Evolutionary conservation across 2,329 filamentous ascomycete genomes (phyloP), one percentile per base, ranked within the genome.

Genomic region (Nigrospora osmanthi): DNA sequence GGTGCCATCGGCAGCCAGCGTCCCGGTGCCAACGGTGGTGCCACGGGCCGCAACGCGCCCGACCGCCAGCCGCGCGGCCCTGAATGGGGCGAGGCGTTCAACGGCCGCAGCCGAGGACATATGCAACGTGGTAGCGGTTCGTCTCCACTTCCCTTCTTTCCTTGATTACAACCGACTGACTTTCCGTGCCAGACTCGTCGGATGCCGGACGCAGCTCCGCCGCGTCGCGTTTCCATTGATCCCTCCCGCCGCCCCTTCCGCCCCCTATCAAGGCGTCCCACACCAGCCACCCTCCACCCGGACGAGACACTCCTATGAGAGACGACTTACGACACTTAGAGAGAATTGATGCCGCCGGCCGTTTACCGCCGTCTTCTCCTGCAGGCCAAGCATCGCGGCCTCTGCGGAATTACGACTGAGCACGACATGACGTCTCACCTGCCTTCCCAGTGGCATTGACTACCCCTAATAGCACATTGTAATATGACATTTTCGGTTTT

Each of bases 1-100:
- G 80, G 80, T 6, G 78, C 80, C 11, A 84, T 84, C 43, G 80
- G 80, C 43, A 84, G 80, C 63, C 80, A 83, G 59, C 72, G 80
- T 38, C 78, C 79, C 9, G 65, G 72, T 13, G 68, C 74, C 13
- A 73, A 69, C 47, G 67, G 69, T 23, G 67, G 69, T 23, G 58
- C 60, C 42, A 69, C 58, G 43, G 62, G 56, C 45, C 65, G 68
- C 43, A 69, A 66, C 23, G 71, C 71, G 11, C 78, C 78, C 3
- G 80, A 83, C 53, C 70, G 80, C 47, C 80, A 84, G 62, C 80
- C 80, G n/a, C 72, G 78, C 23, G 78, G 78, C 23, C 80, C 80
- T 2, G 76, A 79, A 56, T 83, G 80, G 79, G 78, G 80, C 32
- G 58, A 67, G 64, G 38, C 67, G 64, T 83, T 83, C 53, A 68